Conservation (phyloP, 805 yeast species). For the Candida pini region DNA sequence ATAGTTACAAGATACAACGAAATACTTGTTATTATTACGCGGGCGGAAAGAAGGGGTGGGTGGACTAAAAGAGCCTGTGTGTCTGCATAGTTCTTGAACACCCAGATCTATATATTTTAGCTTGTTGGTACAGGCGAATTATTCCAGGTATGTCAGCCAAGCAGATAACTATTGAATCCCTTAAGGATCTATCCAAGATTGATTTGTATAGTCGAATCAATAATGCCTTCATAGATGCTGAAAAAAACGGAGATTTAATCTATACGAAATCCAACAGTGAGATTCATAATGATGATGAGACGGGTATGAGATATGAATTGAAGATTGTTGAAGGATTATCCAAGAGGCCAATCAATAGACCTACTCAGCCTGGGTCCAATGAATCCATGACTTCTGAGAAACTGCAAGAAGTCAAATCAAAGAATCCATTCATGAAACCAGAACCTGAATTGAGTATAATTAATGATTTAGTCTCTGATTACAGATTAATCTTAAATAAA, state of each 20-base stretch:
- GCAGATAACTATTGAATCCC: conserved; percentile 6
- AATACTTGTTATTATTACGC: no score
- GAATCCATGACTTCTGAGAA: conserved; percentile 33
- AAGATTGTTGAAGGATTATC: conserved; percentile 29
- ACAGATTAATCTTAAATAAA: conserved; percentile 74
- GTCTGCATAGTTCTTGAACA: no score
- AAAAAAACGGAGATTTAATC: conserved; percentile 19
- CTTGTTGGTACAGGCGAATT: no score
- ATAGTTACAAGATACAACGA: no score
- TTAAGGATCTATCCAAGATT: conserved; percentile 17
- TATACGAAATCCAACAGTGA: conserved; percentile 17
- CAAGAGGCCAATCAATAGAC: conserved; percentile 31
- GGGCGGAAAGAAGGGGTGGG: no score
- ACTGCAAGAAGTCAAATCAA: conserved; percentile 27
- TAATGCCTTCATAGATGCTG: conserved; percentile 19
- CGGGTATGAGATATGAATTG: conserved; percentile 25
- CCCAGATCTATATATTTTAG: no score
- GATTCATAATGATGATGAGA: conserved; percentile 16
- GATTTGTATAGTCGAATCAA: conserved; percentile 14
- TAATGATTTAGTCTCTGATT: conserved; percentile 44
- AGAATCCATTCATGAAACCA: conserved; percentile 75
- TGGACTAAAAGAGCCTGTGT: no score
- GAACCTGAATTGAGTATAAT: conserved; percentile 68
- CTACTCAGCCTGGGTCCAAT: conserved; percentile 26
- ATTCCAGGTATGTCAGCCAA: background rate